Percentiles rank a stretch among this genome's conserved stretches.
These are phyloP conservation scores for Triglochin maritima DNA, from an alignment of 106 monocot species.

Conservation along the genomic window DNA sequence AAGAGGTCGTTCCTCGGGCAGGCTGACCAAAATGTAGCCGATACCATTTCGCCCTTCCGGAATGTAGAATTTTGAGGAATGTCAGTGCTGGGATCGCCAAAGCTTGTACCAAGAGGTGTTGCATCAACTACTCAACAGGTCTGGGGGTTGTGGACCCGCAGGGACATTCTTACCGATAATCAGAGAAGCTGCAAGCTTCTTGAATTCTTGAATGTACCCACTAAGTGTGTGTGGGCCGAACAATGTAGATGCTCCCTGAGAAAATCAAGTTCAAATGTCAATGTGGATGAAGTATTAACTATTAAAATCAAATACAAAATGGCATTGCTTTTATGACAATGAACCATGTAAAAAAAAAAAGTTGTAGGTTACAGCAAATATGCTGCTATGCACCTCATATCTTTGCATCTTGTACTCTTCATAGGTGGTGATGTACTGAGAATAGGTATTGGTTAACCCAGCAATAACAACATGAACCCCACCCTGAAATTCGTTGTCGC, in stretches of 20 bases:
- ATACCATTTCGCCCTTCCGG: slow-evolving; percentile 39
- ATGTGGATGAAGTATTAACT: too few species aligned
- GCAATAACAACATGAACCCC: slow-evolving; percentile 68
- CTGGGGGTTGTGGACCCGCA: slow-evolving; percentile 45
- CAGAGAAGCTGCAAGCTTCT: slow-evolving; percentile 50
- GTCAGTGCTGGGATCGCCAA: slow-evolving; percentile 56
- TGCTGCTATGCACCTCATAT: slow-evolving; percentile 51
- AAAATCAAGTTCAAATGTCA: neutral
- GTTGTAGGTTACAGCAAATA: neutral
- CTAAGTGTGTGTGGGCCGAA: slow-evolving; percentile 79
- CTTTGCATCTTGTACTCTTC: slow-evolving; percentile 87
- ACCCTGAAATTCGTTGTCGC: slow-evolving; percentile 36
- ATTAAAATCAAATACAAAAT: too few species aligned
- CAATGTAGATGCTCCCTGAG: slow-evolving; percentile 81
- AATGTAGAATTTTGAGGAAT: slow-evolving; percentile 61
- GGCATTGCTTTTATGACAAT: too few species aligned
- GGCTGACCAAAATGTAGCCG: slow-evolving; percentile 73
- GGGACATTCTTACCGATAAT: slow-evolving; percentile 17
- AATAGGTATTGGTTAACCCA: slow-evolving; percentile 86
- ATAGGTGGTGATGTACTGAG: slow-evolving; percentile 82
- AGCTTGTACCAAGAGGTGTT: slow-evolving; percentile 41
- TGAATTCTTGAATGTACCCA: slow-evolving; percentile 89
- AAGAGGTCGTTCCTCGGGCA: slow-evolving; percentile 83
- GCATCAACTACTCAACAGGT: slow-evolving; percentile 46
- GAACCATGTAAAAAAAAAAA: neutral